Conservation (phyloP, 345 rosid genomes). For the Eucalyptus pauciflora region DNA sequence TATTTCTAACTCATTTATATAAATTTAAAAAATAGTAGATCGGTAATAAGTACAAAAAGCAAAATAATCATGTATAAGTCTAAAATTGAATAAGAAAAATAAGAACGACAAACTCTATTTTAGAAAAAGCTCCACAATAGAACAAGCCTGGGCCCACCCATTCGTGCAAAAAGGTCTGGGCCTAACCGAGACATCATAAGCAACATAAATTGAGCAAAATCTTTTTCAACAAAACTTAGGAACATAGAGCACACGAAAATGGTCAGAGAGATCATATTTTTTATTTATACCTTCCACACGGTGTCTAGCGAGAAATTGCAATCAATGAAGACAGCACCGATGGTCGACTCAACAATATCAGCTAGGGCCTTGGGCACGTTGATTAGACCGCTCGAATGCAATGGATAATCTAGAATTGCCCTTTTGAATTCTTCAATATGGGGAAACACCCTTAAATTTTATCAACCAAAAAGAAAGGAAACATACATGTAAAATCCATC, state of each 20-base stretch:
- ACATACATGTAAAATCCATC: background rate
- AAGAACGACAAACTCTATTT: background rate
- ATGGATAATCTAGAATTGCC: constrained; percentile 27
- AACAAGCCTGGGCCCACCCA: background rate
- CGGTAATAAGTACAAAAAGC: too few species aligned
- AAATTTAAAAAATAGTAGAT: too few species aligned
- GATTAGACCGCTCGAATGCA: constrained; percentile 48
- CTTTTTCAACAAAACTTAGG: background rate
- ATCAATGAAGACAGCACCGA: constrained; percentile 52
- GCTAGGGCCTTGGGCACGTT: constrained; percentile 42
- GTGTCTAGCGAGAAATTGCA: constrained; percentile 16
- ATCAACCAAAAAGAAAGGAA: background rate
- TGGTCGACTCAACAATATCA: constrained; percentile 41
- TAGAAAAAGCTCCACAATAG: background rate
- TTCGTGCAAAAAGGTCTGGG: background rate
- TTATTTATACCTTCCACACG: constrained; percentile 25
- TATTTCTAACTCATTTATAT: too few species aligned
- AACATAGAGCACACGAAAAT: background rate
- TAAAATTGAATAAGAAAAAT: background rate
- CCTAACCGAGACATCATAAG: background rate
- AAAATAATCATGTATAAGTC: background rate
- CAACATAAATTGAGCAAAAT: background rate
- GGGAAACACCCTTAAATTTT: background rate
- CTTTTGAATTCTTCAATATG: constrained; percentile 33
- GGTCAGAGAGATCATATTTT: background rate